Evolutionary conservation across 495 filamentous ascomycete species (phyloP), one percentile per base, ranked within the genome.

Genomic region (Neurospora sp.): DNA sequence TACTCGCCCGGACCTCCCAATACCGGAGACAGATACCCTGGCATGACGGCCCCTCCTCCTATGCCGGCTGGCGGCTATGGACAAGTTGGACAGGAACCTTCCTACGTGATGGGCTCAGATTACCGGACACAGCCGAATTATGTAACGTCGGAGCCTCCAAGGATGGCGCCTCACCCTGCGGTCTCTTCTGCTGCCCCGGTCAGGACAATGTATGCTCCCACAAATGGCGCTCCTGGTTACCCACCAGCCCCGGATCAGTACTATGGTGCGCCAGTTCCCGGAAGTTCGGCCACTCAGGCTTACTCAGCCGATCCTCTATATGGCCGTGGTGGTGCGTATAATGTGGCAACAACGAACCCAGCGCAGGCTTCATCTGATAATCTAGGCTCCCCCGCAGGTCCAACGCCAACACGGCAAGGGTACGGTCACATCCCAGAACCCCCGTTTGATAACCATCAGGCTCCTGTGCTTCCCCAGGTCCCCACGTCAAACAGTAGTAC

Each of bases 331-430:
- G 81, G 86, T 80, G 78, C 82, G 77, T 80, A 81, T 75, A 74
- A 59, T 71, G 78, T 77, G 72, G 72, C 78, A 76, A 69, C 77
- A 75, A 74, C 75, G 75, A 74, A 75, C 66, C 75, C 75, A 75
- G 45, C 78, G 73, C 73, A 73, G 77, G 75, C 77, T 73, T 76
- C 80, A 79, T 86, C 84, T 86, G 84, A 86, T 84, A 81, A 80
- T 82, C 82, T 85, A 85, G 84, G 83, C 77, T 84, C 83, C 79
- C 83, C 84, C 78, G 83, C 83, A 85, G 83, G 83, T 81, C 77
- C 83, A 78, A 73, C 81, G 9, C 80, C 76, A 71, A 71, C 82
- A 66, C 72, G 78, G 54, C 77, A 73, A 74, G 79, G 79, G 74
- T 85, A 83, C 78, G 75, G 76, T 74, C 75, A 82, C 74, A 71